phyloP scores from a whole-genome alignment of 1,284 basidiomycete species.

The Agaricales sp. region DNA sequence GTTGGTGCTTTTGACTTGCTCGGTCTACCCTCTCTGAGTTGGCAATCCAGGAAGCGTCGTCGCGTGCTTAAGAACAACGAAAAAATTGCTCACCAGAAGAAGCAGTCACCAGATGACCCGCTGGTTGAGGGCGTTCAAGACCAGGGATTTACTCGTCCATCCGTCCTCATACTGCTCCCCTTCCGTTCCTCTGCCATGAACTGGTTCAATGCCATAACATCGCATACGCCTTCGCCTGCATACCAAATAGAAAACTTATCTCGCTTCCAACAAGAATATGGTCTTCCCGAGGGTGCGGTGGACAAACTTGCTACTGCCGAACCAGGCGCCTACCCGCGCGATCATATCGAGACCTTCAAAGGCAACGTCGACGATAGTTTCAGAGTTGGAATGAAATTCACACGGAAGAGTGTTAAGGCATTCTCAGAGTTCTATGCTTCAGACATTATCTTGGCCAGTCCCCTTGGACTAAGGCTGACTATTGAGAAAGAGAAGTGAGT shows the following conservation, averaged over 20 bases:
- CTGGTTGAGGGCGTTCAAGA: conserved; percentile 76
- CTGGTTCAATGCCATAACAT: conserved; percentile 64
- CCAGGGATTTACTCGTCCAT: conserved; percentile 96
- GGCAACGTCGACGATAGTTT: conserved; percentile 99
- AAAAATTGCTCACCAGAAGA: conserved; percentile 59
- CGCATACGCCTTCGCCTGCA: conserved; percentile 52
- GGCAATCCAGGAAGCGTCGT: conserved; percentile 70
- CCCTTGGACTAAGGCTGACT: conserved; percentile 82
- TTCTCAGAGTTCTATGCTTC: conserved; percentile 87
- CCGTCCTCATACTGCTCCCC: conserved; percentile 84
- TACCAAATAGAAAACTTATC: conserved; percentile 81
- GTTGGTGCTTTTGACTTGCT: conserved; percentile 29
- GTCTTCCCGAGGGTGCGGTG: conserved; percentile 64
- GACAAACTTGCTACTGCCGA: conserved; percentile 78
- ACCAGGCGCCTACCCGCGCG: conserved; percentile 72
- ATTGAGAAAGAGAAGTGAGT: conserved; percentile 90
- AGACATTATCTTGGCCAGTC: conserved; percentile 90
- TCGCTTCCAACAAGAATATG: conserved; percentile 79
- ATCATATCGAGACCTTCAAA: conserved; percentile 90
- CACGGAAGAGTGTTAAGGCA: conserved; percentile 80
- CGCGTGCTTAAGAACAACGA: conserved; percentile 94
- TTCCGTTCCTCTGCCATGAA: conserved; percentile 83
- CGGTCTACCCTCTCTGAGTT: conserved; percentile 7
- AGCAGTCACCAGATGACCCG: conserved; percentile 37
- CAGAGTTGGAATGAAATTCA: conserved; percentile 86